Evolutionary conservation across 345 rosid species (phyloP), one percentile per base, ranked within the genome.

Genomic region (Brassica juncea): DNA sequence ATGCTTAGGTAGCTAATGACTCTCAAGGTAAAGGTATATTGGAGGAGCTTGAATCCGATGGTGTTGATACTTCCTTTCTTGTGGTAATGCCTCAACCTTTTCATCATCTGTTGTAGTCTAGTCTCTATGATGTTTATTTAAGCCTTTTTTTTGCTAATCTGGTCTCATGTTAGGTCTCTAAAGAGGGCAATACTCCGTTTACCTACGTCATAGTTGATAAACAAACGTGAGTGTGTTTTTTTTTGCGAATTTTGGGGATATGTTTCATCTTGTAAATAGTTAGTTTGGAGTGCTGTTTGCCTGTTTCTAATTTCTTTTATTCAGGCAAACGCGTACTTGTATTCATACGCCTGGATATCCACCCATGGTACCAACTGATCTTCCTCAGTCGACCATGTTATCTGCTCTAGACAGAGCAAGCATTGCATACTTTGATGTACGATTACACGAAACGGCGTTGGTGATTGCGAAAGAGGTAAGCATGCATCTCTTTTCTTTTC

Each of bases 251-350:
- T 67, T 74, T 47, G 63, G 35, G 68, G 47, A 1, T 23, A 25
- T 66, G 19, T 34, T 65, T 72, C 34, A 32, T 77, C 5, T 28
- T 5, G 25, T 28, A 19, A 39, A 19, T 6, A 11, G 32, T 39
- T 69, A 28, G 1, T 28, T 35, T 65, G 12, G 66, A 71, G 30
- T 78, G 16, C 4, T 30, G 23, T 61, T 5, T 68, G 23, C 4
- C 0, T 61, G 6, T 14, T 10, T 44, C 14, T 44, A 10, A 44
- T 28, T 60, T 57, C 9, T 66, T 35, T 49, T 25, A 0, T 84
- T 57, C 86, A 94, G 99, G 86, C 87, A 89, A 82, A 94, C 97
- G 16, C 97, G 99, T 5, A 94, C 99, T 30, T 94, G 98, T 82
- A 94, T 92, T 71, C 93, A 92, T 68, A 90, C 97, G 23, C 91